A percentile compares a stretch with the other conserved stretches of the same genome.
Conservation (phyloP, 192 early-diverging fungal species). For the Coemansia sp. region DNA sequence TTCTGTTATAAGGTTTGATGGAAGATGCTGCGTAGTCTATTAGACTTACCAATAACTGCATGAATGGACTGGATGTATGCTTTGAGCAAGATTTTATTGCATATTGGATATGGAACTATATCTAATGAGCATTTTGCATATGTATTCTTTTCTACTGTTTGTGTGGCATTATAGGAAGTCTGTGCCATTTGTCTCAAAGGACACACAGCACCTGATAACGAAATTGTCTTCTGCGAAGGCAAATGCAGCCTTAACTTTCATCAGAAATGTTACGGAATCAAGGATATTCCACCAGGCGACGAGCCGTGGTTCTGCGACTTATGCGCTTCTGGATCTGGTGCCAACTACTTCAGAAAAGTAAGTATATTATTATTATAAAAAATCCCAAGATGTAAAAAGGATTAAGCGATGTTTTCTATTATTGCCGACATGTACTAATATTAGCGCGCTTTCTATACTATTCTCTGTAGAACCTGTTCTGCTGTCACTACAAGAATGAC, state of each 20-base stretch:
- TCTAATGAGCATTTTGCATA: no score
- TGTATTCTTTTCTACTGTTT: background rate
- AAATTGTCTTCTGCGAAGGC: constrained; percentile 51
- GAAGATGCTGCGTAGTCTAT: no score
- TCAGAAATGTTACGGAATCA: constrained; percentile 47
- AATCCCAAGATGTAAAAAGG: background rate
- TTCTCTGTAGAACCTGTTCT: constrained; percentile 37
- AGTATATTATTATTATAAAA: constrained; percentile 5
- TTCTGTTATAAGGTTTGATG: no score
- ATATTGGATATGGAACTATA: no score
- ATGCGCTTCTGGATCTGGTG: constrained; percentile 15
- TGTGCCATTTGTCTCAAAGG: constrained; percentile 43
- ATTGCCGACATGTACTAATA: background rate
- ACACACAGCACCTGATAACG: constrained; percentile 29
- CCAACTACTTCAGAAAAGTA: constrained; percentile 28
- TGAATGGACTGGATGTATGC: no score
- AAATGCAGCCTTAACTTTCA: constrained; percentile 39
- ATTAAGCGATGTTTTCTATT: background rate
- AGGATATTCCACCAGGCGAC: constrained; percentile 39
- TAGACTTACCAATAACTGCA: no score
- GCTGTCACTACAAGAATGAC: constrained; percentile 52
- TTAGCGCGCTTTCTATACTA: background rate
- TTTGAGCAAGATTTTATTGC: no score
- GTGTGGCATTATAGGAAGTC: constrained; percentile 26
- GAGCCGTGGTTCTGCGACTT: constrained; percentile 53